Evolutionary conservation across 192 early-diverging fungal species (phyloP).

Genomic region (Entomortierella parvispora): DNA sequence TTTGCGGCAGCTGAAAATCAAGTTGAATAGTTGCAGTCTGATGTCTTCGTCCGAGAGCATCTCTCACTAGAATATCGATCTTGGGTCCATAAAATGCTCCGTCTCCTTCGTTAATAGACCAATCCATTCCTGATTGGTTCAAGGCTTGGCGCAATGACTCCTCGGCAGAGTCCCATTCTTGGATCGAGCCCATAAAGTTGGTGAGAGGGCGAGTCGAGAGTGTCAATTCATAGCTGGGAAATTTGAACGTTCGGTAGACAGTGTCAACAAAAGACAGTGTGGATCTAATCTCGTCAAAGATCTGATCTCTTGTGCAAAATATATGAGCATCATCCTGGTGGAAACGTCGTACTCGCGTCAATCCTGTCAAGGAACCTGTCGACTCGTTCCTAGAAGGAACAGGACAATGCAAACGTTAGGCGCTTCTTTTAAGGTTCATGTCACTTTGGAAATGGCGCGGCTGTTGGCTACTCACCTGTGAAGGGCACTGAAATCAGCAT

Average conservation of each 20-base stretch:
- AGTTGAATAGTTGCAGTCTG: constrained; percentile 97
- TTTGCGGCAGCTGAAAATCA: constrained; percentile 92
- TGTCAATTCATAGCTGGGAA: constrained; percentile 79
- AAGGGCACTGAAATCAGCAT: constrained; percentile 93
- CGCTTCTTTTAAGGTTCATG: neutral
- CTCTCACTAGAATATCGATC: constrained; percentile 89
- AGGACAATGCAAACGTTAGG: neutral
- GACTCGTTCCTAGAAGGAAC: constrained; percentile 81
- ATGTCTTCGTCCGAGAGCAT: constrained; percentile 83
- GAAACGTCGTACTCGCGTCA: constrained; percentile 93
- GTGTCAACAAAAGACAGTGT: constrained; percentile 81
- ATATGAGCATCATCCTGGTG: constrained; percentile 99
- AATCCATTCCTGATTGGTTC: constrained; percentile 63
- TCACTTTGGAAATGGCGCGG: neutral
- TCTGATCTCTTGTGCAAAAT: constrained; percentile 88
- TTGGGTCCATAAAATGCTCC: constrained; percentile 98
- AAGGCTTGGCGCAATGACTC: constrained; percentile 75
- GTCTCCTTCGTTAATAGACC: constrained; percentile 85
- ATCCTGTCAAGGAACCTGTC: constrained; percentile 87
- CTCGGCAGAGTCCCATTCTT: constrained; percentile 88
- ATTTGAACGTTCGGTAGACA: constrained; percentile 83
- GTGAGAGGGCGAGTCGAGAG: constrained; percentile 84
- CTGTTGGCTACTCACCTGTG: constrained; percentile 69
- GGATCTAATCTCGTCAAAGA: constrained; percentile 79
- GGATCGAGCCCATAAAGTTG: constrained; percentile 75